phyloP scores from a whole-genome alignment of 768 basidiomycete species.

The Rhodotorula sphaerocarpa region DNA sequence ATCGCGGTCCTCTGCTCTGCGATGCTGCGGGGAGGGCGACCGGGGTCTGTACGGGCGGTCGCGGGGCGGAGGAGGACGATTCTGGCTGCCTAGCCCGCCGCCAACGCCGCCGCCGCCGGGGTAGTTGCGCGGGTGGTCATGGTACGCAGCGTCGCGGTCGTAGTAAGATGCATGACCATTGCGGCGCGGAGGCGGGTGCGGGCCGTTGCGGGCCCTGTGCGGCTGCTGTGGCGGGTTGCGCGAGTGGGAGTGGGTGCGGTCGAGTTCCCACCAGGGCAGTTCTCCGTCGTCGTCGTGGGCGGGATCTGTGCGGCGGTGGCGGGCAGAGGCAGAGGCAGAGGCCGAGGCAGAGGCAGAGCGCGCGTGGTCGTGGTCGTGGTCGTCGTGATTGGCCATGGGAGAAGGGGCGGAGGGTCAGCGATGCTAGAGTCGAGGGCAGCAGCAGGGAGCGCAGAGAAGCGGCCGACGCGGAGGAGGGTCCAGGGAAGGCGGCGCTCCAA shows the following conservation, averaged over 20 bases:
- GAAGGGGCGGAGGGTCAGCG: neutral
- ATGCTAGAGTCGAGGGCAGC: neutral
- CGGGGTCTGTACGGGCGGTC: neutral
- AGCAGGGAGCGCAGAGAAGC: neutral
- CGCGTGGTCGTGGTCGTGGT: neutral
- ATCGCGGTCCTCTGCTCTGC: neutral
- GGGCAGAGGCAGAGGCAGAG: too few relatives aligned
- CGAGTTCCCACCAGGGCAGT: conserved; percentile 30
- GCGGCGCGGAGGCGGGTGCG: too few relatives aligned
- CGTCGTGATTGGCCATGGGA: neutral
- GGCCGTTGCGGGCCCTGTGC: too few relatives aligned
- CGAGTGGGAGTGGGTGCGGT: too few relatives aligned
- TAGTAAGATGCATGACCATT: too few relatives aligned
- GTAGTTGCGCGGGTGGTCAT: neutral
- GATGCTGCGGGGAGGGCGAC: neutral
- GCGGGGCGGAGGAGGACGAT: neutral
- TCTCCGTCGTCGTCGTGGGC: conserved; percentile 13
- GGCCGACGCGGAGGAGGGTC: neutral
- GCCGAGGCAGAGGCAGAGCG: too few relatives aligned
- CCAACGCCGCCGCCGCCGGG: neutral
- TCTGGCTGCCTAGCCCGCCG: too few relatives aligned
- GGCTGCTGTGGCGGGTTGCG: too few relatives aligned
- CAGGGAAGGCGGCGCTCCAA: too few relatives aligned
- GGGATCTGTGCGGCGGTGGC: neutral
- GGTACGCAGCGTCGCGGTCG: neutral